phyloP scores from a whole-genome alignment of 1,284 basidiomycete species.

The Ustilago nuda region DNA sequence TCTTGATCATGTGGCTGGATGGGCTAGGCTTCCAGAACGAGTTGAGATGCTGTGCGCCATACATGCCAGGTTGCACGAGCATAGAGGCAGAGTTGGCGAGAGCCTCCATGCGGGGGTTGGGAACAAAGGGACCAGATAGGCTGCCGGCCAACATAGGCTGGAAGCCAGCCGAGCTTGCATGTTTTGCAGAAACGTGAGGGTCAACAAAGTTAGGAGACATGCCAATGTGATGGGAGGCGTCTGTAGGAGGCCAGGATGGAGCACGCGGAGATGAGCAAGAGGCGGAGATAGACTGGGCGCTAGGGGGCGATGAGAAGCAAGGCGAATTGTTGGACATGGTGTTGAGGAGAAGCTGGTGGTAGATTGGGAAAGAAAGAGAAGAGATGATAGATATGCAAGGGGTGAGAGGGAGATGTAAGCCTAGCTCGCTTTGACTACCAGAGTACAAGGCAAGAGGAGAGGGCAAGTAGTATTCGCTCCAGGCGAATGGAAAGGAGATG shows the following conservation, averaged over 20 bases:
- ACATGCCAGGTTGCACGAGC: constrained; percentile 31
- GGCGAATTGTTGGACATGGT: constrained; percentile 36
- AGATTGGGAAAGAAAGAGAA: background rate
- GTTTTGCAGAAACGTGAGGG: constrained; percentile 23
- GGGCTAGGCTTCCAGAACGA: constrained; percentile 28
- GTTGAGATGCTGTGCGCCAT: constrained; percentile 28
- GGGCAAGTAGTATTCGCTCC: constrained; percentile 13
- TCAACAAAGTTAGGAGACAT: constrained; percentile 22
- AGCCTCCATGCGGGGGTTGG: constrained; percentile 9
- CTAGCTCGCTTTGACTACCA: constrained; percentile 26
- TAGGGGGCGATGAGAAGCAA: constrained; percentile 24
- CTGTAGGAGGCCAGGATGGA: constrained; percentile 18
- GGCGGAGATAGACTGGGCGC: constrained; percentile 19
- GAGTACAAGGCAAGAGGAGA: constrained; percentile 23
- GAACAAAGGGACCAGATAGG: constrained; percentile 19
- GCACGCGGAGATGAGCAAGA: constrained; percentile 32
- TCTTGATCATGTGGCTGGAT: constrained; percentile 32
- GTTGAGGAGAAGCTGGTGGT: background rate
- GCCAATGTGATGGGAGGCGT: constrained; percentile 14
- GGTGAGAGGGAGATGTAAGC: background rate
- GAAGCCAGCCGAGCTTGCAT: constrained; percentile 15
- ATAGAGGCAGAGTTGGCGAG: constrained; percentile 8
- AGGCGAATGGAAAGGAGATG: constrained; percentile 15
- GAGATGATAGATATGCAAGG: constrained; percentile 1
- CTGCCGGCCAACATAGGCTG: constrained; percentile 22